Conservation (phyloP, 768 basidiomycete species). For the Nevesoporus exiguus region DNA sequence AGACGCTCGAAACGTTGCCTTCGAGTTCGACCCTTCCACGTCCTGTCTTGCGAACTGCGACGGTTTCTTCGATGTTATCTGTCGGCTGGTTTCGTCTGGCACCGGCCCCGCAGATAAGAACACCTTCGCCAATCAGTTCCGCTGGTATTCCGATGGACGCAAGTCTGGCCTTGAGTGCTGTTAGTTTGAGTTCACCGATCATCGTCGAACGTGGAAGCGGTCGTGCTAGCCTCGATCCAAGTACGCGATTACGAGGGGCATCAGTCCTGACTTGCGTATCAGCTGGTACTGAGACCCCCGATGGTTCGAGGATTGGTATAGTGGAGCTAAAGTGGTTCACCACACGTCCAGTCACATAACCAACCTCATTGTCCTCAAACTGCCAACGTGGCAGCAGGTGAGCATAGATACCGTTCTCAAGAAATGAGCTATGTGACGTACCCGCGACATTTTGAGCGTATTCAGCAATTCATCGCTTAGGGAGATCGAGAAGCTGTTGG, state of each 20-base stretch:
- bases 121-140: slow-evolving; percentile 96
- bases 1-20: slow-evolving; percentile 83
- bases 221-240: slow-evolving; percentile 64
- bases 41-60: slow-evolving; percentile 85
- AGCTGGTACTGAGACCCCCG: slow-evolving; percentile 33
- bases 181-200: slow-evolving; percentile 96
- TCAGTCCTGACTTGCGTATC: slow-evolving; percentile 24
- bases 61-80: slow-evolving; percentile 58
- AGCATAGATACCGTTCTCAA: slow-evolving; percentile 1
- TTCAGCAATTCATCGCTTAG: slow-evolving; percentile 85
- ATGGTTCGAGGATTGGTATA: slow-evolving; percentile 83
- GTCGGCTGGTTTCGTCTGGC: slow-evolving; percentile 42
- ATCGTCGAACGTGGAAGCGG: slow-evolving; percentile 86
- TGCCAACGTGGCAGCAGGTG: slow-evolving; percentile 28
- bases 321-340: slow-evolving; percentile 81
- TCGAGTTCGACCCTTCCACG: slow-evolving; percentile 86
- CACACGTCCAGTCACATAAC: slow-evolving; percentile 87
- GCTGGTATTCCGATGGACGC: slow-evolving; percentile 75
- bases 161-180: slow-evolving; percentile 79
- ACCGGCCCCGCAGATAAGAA: slow-evolving; percentile 78
- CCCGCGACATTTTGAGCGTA: slow-evolving; percentile 81
- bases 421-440: slow-evolving; percentile 38
- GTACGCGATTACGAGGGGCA: slow-evolving; percentile 37
- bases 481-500: slow-evolving; percentile 90
- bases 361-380: slow-evolving; percentile 99